Conservation (phyloP, 768 basidiomycete genomes). For the Hygrophorus russula region DNA sequence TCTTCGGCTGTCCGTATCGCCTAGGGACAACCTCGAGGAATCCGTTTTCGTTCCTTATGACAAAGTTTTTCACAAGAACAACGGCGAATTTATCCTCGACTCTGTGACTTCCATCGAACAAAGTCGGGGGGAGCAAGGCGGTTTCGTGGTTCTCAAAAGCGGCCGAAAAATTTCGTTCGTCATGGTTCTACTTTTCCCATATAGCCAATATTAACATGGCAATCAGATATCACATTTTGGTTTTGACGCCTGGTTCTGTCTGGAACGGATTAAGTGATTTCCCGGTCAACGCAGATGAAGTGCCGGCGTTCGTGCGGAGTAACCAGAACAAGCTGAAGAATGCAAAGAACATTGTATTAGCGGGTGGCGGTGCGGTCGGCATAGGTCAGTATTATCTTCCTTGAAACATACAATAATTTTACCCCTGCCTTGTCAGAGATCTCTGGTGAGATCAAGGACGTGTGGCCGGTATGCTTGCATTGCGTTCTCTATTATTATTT, state of each 20-base stretch:
- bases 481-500: background rate
- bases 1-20: constrained; percentile 42
- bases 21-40: constrained; percentile 31
- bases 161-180: constrained; percentile 35
- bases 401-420: constrained; percentile 7
- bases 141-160: constrained; percentile 33
- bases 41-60: constrained; percentile 40
- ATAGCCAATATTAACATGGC: too few species aligned
- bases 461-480: constrained; percentile 22
- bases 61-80: constrained; percentile 32
- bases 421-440: constrained; percentile 18
- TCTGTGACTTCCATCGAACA: constrained; percentile 19
- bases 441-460: constrained; percentile 33
- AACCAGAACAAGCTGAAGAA: constrained; percentile 24
- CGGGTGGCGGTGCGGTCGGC: constrained; percentile 48
- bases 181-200: too few species aligned
- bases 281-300: constrained; percentile 22
- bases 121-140: constrained; percentile 19
- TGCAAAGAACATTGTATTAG: constrained; percentile 37
- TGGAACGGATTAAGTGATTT: constrained; percentile 42
- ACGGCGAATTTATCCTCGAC: constrained; percentile 33
- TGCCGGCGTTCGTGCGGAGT: constrained; percentile 14
- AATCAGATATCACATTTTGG: constrained; percentile 29
- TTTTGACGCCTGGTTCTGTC: constrained; percentile 46
- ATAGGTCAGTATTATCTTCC: constrained; percentile 21